phyloP scores from a whole-genome alignment of 768 basidiomycete genomes.

The Suillus tomentosus region DNA sequence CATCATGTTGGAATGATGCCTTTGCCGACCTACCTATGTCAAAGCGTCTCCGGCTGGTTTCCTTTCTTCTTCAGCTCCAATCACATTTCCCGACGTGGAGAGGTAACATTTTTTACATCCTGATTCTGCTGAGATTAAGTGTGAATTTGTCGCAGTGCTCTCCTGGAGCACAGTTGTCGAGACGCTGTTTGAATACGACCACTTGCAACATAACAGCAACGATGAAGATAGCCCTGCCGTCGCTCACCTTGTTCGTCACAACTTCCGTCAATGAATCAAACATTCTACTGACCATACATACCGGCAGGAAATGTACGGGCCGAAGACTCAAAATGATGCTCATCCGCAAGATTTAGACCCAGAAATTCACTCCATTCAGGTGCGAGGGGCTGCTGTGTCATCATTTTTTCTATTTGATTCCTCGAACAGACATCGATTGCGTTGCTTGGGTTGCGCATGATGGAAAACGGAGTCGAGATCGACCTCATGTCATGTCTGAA shows the following conservation, averaged over 20 bases:
- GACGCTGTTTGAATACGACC: constrained; percentile 57
- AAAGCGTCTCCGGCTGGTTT: constrained; percentile 58
- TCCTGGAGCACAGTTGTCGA: constrained; percentile 67
- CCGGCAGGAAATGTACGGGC: constrained; percentile 47
- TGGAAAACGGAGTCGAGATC: constrained; percentile 61
- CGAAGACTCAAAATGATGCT: constrained; percentile 32
- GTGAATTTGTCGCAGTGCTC: constrained; percentile 45
- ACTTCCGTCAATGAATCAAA: background rate
- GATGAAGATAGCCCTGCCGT: constrained; percentile 42
- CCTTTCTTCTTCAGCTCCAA: constrained; percentile 69
- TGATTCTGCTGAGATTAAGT: constrained; percentile 4
- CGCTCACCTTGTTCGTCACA: constrained; percentile 41
- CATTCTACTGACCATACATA: background rate
- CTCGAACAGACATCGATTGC: constrained; percentile 52
- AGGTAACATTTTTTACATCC: constrained; percentile 40
- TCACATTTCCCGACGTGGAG: constrained; percentile 69
- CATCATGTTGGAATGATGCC: constrained; percentile 67
- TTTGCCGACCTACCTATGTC: constrained; percentile 54
- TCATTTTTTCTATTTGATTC: background rate
- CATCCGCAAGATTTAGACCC: constrained; percentile 37
- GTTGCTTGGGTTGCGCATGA: constrained; percentile 63
- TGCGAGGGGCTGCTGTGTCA: constrained; percentile 24
- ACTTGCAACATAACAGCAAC: constrained; percentile 38
- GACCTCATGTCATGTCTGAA: constrained; percentile 55
- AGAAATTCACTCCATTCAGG: constrained; percentile 50